These are phyloP conservation scores for Alectoria sarmentosa DNA, from an alignment of 495 filamentous ascomycete species.

Conservation along the genomic window DNA sequence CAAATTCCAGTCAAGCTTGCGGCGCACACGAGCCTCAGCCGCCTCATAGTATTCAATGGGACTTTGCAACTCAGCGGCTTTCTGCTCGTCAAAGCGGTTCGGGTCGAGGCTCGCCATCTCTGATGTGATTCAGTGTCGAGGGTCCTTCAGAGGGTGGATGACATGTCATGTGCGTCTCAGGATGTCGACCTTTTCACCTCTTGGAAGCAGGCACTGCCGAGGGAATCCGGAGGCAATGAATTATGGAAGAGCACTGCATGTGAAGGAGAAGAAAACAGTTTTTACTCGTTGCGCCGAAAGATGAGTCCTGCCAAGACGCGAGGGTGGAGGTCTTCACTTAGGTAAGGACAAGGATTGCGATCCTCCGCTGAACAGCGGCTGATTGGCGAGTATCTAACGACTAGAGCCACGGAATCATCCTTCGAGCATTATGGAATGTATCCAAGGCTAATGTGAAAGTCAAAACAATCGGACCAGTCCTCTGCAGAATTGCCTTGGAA, in stretches of 20 bases:
- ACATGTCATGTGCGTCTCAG: not conserved
- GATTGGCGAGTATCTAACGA: no score
- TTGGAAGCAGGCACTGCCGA: not conserved
- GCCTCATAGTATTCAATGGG: not conserved
- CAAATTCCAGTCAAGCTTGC: constrained; percentile 30
- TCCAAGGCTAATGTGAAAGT: no score
- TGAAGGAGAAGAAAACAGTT: not conserved
- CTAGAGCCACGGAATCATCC: no score
- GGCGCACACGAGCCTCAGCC: constrained; percentile 27
- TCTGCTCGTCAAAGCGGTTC: not conserved
- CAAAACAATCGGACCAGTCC: no score
- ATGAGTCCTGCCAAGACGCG: not conserved
- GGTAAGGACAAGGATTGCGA: no score
- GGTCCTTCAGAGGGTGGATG: not conserved
- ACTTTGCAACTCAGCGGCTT: not conserved
- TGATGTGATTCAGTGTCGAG: not conserved
- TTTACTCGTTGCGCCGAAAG: not conserved
- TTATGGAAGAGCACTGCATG: not conserved
- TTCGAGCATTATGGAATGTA: no score
- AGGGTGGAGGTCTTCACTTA: no score
- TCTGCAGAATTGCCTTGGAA: no score
- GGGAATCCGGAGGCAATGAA: not conserved
- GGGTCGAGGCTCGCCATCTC: not conserved
- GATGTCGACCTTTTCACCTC: not conserved
- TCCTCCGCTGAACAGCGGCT: no score